Conservation (phyloP, 179 eudicot species). For the Corrigiola litoralis region DNA sequence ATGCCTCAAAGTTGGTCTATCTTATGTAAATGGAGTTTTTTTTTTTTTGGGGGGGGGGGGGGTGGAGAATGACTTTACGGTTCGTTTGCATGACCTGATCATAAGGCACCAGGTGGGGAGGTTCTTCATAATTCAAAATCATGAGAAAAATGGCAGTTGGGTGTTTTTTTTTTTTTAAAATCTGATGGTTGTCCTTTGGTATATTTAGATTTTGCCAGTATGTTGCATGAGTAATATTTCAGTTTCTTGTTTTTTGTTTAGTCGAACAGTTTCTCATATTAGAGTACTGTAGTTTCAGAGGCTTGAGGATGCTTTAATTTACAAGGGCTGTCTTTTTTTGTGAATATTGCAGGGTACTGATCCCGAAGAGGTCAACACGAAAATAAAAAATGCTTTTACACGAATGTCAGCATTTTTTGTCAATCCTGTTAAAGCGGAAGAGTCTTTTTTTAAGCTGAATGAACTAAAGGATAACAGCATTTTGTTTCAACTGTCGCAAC, state of each 20-base stretch:
- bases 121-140: no score
- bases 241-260: neutral
- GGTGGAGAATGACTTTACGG: no score
- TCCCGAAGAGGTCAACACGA: conserved; percentile 41
- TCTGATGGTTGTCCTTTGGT: neutral
- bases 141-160: no score
- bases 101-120: no score
- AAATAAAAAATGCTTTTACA: conserved; percentile 32
- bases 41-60: no score
- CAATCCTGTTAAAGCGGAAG: conserved; percentile 64
- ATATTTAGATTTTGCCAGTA: neutral
- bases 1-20: no score
- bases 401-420: conserved; percentile 64
- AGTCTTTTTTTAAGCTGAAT: conserved; percentile 48
- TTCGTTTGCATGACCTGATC: no score
- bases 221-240: conserved; percentile 1
- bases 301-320: neutral
- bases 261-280: neutral
- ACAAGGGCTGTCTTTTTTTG: conserved; percentile 8
- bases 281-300: neutral
- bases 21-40: no score
- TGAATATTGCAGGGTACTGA: conserved; percentile 40
- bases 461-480: conserved; percentile 39
- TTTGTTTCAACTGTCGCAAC: conserved; percentile 37
- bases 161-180: neutral